Evolutionary conservation across 129 eudicot species (phyloP).

Genomic region (Helianthus tuberosus): DNA sequence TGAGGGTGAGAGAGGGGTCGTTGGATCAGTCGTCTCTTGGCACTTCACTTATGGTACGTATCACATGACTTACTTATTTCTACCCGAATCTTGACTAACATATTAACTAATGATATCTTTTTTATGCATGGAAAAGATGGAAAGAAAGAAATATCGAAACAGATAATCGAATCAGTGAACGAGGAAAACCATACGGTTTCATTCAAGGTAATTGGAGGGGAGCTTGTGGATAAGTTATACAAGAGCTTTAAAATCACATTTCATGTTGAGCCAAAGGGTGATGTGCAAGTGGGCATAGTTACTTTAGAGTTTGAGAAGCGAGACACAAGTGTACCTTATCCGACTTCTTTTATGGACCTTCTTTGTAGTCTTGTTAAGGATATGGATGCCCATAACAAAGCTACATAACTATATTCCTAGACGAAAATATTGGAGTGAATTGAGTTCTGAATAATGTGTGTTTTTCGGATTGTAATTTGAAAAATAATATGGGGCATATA

Average conservation of each 20-base stretch:
- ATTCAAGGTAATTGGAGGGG: constrained; percentile 60
- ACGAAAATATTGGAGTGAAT: not conserved
- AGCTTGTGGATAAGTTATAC: constrained; percentile 37
- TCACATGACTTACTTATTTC: not conserved
- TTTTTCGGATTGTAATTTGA: not conserved
- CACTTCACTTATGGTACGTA: constrained; percentile 23
- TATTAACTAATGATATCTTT: too few species aligned
- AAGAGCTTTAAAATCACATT: constrained; percentile 26
- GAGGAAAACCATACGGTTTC: constrained; percentile 32
- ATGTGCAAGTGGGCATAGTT: constrained; percentile 29
- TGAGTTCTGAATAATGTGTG: constrained; percentile 10
- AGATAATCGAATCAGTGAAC: constrained; percentile 34
- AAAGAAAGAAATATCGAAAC: constrained; percentile 31
- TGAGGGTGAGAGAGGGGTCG: constrained; percentile 34
- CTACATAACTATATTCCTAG: not conserved
- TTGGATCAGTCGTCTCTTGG: constrained; percentile 33
- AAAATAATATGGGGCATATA: not conserved
- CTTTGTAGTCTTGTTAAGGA: constrained; percentile 26
- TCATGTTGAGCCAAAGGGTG: constrained; percentile 42
- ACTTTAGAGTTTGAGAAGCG: constrained; percentile 43
- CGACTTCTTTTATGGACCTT: constrained; percentile 36
- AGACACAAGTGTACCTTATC: constrained; percentile 28
- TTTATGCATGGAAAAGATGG: constrained; percentile 18
- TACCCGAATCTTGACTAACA: not conserved
- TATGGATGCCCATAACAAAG: constrained; percentile 32